Base-by-base conservation (phyloP, 768 basidiomycete genomes). In the Grammothele lineata region DNA sequence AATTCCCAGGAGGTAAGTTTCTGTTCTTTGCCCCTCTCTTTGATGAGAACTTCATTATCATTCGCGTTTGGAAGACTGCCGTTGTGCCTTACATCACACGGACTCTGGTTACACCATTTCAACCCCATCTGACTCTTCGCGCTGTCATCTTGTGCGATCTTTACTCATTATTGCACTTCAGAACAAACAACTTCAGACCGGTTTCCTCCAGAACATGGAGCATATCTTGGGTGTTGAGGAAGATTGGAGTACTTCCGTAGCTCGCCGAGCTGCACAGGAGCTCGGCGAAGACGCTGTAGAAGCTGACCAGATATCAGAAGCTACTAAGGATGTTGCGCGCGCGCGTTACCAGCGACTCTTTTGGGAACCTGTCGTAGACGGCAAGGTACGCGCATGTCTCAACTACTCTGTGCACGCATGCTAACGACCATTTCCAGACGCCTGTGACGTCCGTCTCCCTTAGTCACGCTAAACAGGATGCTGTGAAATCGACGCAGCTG, bases 141-240 rank as follows among this genome's bases (percentile, higher is more conserved):
- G 8, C 8, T 30, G 7, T 7, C 27, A 14, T 14, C 8, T 8
- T 40, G 18, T 9, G 1, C 35, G 34, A 17, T 19, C 22, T 27
- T 2, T n/a, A 12, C 40, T 62, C 24, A 57, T 35, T 11, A 12
- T 47, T 38, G 10, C 26, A 27, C 18, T 23, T 23, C 54, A 90
- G 87, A 72, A 70, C 32, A 80, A 80, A 59, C 63, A 69, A 3
- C 58, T 93, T 4, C 92, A 96, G 70, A 86, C 80, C 0, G 88
- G 89, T 8, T 92, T 94, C 65, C 76, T 72, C 6, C 60, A 64
- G 36, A 89, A 85, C 15, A 96, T 96, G 92, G 92, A 96, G 57
- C 66, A 67, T 33, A 63, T 89, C 4, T 71, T 96, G 23, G 85
- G 80, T 32, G 80, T 87, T n/a, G 18, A 48, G 53, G 5, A 53